Base-by-base conservation (phyloP, 345 rosid genomes). In the Brassica cretica region DNA sequence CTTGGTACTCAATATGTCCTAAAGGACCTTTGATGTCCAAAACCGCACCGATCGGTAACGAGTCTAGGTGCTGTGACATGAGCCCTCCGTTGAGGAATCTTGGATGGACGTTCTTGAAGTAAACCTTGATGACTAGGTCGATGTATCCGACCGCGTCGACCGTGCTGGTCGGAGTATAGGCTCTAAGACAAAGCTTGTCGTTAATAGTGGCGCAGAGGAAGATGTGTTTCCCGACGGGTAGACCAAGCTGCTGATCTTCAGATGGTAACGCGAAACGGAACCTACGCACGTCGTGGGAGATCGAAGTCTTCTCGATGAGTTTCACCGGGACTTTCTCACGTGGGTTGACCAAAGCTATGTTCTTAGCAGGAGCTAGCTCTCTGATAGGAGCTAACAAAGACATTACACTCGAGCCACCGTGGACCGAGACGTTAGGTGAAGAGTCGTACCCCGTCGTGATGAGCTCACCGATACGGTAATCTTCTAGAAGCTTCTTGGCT, bases 141-240 rank as follows among this genome's bases (percentile, higher is more conserved):
- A 95, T 91, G 64, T 88, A 81, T 6, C 99, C 99, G 51, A 87
- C 73, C 33, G 79, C 89, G 19, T 95, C 93, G 2, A 88, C 72
- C 25, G 76, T 58, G 76, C 90, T 91, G 3, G 92, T 88, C 3
- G 98, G 98, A 6, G 97, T 93, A 75, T 95, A 95, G 3, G 99
- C 99, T 76, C 98, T 75, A 82, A 90, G 89, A 85, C 94, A 89
- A 14, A 93, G 84, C 79, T 90, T 95, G 0, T 74, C 89, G 29
- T 91, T 87, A 16, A 95, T 79, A 0, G 74, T 76, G 3, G 96
- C 97, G 68, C 96, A 90, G 12, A 95, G 59, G 66, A 91, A 90
- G 7, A 93, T 87, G 84, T 95, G 99, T 71, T 95, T 95, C 27
- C 99, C 99, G 0, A 91, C 89, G 0, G 98, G 96, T 41, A 95